A percentile compares a stretch with the other conserved stretches of the same genome.
Evolutionary conservation across 2,329 filamentous ascomycete genomes (phyloP).

Genomic region (Xylaria multiplex): DNA sequence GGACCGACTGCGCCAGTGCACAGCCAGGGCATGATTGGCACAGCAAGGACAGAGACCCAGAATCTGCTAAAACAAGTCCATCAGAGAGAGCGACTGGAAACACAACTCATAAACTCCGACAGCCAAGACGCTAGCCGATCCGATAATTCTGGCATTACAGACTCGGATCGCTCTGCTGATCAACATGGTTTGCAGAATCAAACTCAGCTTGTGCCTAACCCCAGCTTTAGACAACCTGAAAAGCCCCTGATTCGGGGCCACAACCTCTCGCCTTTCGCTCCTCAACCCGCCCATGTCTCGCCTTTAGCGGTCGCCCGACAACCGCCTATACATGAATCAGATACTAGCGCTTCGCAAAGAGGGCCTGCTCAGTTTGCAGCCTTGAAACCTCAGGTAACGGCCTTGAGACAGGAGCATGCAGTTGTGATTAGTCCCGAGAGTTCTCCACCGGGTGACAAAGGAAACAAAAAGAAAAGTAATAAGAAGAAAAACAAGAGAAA

Average conservation of each 20-base stretch:
- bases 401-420: constrained; percentile 62
- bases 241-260: constrained; percentile 77
- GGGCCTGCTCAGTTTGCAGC: constrained; percentile 66
- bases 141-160: constrained; percentile 53
- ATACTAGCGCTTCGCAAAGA: constrained; percentile 52
- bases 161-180: constrained; percentile 51
- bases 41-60: constrained; percentile 21
- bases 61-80: constrained; percentile 19
- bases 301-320: constrained; percentile 61
- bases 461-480: constrained; percentile 64
- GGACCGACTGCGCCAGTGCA: constrained; percentile 29
- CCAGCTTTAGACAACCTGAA: constrained; percentile 55
- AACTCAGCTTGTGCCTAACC: constrained; percentile 52
- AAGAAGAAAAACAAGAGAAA: constrained; percentile 64
- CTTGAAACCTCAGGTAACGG: constrained; percentile 65
- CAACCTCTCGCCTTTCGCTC: constrained; percentile 77
- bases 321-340: constrained; percentile 47
- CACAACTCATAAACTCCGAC: constrained; percentile 51
- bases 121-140: constrained; percentile 56
- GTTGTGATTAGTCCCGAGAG: constrained; percentile 68
- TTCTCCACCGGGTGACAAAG: constrained; percentile 64
- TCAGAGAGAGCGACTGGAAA: constrained; percentile 41
- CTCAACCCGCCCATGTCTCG: constrained; percentile 77
- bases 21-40: constrained; percentile 26
- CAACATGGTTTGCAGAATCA: constrained; percentile 49